Conservation (phyloP, 768 basidiomycete genomes). For the Pisolithus tinctorius region DNA sequence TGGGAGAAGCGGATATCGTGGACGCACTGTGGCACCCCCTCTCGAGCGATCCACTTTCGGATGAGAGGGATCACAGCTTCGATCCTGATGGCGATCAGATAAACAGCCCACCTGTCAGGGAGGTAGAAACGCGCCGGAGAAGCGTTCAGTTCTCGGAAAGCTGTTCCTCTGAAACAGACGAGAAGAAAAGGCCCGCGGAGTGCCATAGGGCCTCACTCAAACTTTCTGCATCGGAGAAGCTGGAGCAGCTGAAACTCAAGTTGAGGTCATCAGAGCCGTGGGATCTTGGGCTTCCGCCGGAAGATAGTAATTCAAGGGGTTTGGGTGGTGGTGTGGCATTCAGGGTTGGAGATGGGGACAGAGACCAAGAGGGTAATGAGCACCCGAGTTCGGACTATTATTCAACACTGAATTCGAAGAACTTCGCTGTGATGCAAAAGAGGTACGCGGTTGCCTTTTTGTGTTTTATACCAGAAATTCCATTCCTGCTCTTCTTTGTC, state of each 20-base stretch:
- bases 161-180: conserved; percentile 9
- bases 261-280: conserved; percentile 49
- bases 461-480: not conserved
- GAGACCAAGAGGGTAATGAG: not conserved
- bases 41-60: not conserved
- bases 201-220: conserved; percentile 18
- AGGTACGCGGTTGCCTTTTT: conserved; percentile 29
- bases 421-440: conserved; percentile 38
- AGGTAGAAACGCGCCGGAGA: not conserved
- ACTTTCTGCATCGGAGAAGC: conserved; percentile 6
- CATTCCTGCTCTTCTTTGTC: not conserved
- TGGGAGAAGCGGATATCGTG: conserved; percentile 17
- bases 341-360: not conserved
- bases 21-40: conserved; percentile 22
- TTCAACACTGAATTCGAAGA: conserved; percentile 36
- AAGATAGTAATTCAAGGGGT: conserved; percentile 27
- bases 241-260: conserved; percentile 43
- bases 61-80: conserved; percentile 5
- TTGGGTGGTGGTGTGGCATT: not conserved
- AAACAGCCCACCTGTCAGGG: not conserved
- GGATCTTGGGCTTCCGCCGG: conserved; percentile 51
- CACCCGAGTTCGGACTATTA: conserved; percentile 30
- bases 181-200: conserved; percentile 23
- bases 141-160: not conserved
- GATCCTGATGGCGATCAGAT: too few species aligned